Conservation (phyloP, 2,329 filamentous ascomycete genomes). For the Rhynchosporium graminicola region DNA sequence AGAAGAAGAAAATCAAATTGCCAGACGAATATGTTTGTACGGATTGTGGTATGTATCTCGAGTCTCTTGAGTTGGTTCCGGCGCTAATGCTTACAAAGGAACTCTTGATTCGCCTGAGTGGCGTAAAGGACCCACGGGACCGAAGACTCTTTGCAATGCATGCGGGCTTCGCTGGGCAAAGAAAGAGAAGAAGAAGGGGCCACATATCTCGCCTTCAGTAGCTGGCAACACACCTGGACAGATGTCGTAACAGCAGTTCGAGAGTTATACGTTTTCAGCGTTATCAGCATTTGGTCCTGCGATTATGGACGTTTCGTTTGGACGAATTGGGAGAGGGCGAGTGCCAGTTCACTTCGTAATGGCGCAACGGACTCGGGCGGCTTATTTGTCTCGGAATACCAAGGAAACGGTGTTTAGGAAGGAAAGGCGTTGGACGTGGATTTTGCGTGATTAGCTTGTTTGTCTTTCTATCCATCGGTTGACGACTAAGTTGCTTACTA, state of each 20-base stretch:
- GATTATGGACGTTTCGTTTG: neutral
- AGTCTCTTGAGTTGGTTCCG: neutral
- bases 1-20: constrained; percentile 84
- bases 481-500: constrained; percentile 6
- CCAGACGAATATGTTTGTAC: constrained; percentile 91
- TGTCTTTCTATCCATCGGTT: neutral
- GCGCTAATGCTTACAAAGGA: constrained; percentile 44
- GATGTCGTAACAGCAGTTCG: neutral
- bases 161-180: constrained; percentile 78
- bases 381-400: constrained; percentile 2
- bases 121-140: constrained; percentile 89
- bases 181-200: constrained; percentile 73
- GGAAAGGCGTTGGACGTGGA: neutral
- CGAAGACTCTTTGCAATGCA: constrained; percentile 94
- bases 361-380: neutral
- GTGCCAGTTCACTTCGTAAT: neutral
- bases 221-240: constrained; percentile 11
- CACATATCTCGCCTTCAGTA: constrained; percentile 15
- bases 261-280: too few species aligned
- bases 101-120: constrained; percentile 94
- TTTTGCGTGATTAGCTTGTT: neutral
- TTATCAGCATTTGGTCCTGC: neutral
- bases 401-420: constrained; percentile 4
- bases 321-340: neutral
- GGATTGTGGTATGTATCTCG: constrained; percentile 70